Percentiles rank a stretch among this genome's conserved stretches.
Conservation (phyloP, 2,329 filamentous ascomycete genomes). For the Zymoseptoria passerinii region DNA sequence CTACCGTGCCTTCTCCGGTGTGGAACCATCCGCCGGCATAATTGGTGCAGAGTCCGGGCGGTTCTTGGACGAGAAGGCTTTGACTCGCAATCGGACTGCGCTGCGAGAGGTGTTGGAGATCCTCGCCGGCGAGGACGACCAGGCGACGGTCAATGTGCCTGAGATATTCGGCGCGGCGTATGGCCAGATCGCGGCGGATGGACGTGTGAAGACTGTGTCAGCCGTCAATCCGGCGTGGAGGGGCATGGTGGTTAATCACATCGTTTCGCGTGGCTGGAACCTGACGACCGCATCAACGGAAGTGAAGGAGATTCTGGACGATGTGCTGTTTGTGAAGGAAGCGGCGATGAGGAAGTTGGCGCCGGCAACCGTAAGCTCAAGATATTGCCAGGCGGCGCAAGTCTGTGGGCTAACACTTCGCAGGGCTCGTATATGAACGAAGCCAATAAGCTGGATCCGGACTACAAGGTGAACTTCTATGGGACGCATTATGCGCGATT, state of each 20-base stretch:
- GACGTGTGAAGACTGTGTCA: constrained; percentile 37
- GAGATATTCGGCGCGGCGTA: constrained; percentile 31
- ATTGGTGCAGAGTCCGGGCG: constrained; percentile 16
- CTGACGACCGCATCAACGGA: constrained; percentile 6
- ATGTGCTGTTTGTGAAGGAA: constrained; percentile 28
- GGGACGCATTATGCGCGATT: constrained; percentile 12
- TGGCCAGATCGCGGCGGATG: constrained; percentile 27
- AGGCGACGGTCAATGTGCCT: constrained; percentile 27
- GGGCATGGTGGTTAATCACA: constrained; percentile 30
- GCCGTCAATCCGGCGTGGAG: constrained; percentile 48
- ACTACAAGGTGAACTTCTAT: constrained; percentile 13
- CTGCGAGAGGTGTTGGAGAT: constrained; percentile 13
- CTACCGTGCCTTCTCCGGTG: constrained; percentile 18
- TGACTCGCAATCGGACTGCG: constrained; percentile 9
- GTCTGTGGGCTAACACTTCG: too few species aligned
- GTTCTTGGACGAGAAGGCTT: constrained; percentile 14
- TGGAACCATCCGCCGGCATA: constrained; percentile 14
- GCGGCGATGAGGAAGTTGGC: constrained; percentile 27
- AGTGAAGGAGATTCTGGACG: constrained; percentile 18
- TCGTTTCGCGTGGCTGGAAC: constrained; percentile 24
- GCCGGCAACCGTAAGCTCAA: constrained; percentile 22
- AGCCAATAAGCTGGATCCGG: constrained; percentile 15
- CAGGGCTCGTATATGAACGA: constrained; percentile 33
- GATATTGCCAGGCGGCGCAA: too few species aligned
- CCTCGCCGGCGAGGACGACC: constrained; percentile 18